A percentile compares a stretch with the other conserved stretches of the same genome.
Conservation (phyloP, 2,329 filamentous ascomycete genomes). For the Aspergillus novoparasiticus region DNA sequence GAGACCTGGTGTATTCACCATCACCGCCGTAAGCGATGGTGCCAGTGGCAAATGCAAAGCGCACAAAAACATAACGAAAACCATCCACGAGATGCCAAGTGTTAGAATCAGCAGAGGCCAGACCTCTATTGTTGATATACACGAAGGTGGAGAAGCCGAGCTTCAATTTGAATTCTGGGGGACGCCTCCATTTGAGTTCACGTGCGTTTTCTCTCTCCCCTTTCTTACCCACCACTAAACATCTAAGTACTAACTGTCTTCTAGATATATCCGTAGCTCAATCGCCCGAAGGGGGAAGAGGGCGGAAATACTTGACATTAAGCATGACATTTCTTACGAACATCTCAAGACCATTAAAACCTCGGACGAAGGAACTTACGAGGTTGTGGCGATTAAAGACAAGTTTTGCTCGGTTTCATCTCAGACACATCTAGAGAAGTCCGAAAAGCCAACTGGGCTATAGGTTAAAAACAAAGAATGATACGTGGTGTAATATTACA, state of each 20-base stretch:
- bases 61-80: conserved; percentile 73
- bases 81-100: conserved; percentile 88
- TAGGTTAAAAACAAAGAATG: conserved; percentile 16
- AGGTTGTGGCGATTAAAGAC: conserved; percentile 96
- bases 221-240: neutral
- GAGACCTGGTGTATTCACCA: conserved; percentile 82
- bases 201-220: conserved; percentile 46
- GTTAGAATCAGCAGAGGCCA: conserved; percentile 86
- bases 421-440: conserved; percentile 58
- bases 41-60: conserved; percentile 82
- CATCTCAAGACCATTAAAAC: conserved; percentile 79
- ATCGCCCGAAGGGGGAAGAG: conserved; percentile 79
- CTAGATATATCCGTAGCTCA: conserved; percentile 79
- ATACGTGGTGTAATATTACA: conserved; percentile 19
- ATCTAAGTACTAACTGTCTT: conserved; percentile 16
- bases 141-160: conserved; percentile 92
- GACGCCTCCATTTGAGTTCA: conserved; percentile 95
- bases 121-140: conserved; percentile 83
- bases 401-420: conserved; percentile 86
- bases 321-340: conserved; percentile 82
- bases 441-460: conserved; percentile 38
- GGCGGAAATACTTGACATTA: conserved; percentile 81
- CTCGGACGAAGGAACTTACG: conserved; percentile 93
- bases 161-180: conserved; percentile 95
- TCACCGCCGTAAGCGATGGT: conserved; percentile 83